phyloP scores from a whole-genome alignment of 345 rosid genomes.

The Reutealis trisperma region DNA sequence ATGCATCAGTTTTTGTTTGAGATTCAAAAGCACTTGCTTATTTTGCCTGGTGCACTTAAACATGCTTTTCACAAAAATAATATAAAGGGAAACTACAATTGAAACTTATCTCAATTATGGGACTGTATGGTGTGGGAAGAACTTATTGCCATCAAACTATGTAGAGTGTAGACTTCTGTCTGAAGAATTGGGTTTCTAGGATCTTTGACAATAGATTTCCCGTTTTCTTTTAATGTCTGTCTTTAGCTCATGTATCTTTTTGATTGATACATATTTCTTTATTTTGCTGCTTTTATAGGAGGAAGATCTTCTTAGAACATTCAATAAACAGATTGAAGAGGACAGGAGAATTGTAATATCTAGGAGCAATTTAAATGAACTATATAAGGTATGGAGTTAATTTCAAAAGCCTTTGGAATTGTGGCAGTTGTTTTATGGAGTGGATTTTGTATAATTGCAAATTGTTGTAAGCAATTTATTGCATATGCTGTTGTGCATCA shows the following conservation, averaged over 20 bases:
- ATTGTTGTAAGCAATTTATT: neutral
- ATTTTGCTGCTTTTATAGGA: slow-evolving; percentile 50
- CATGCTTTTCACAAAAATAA: neutral
- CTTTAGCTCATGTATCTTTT: neutral
- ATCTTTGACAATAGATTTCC: neutral
- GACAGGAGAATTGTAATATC: slow-evolving; percentile 82
- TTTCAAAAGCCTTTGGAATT: neutral
- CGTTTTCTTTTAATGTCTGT: neutral
- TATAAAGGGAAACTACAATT: neutral
- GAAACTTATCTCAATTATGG: neutral
- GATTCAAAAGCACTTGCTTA: no score
- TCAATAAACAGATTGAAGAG: slow-evolving; percentile 89
- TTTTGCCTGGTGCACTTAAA: neutral
- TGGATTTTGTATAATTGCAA: slow-evolving; percentile 3
- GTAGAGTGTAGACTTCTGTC: neutral
- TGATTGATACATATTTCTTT: neutral
- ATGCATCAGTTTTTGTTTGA: neutral
- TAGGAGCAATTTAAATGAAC: slow-evolving; percentile 79
- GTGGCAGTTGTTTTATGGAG: neutral
- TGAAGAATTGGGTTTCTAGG: neutral
- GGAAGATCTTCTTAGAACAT: slow-evolving; percentile 64
- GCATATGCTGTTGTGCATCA: neutral
- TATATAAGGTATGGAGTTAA: slow-evolving; percentile 61
- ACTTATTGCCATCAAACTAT: neutral
- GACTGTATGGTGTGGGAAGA: neutral